Percentiles rank a stretch among this genome's conserved stretches.
These are phyloP conservation scores for Saururus chinensis DNA, from an alignment of 164 flowering plant species.

Conservation along the genomic window DNA sequence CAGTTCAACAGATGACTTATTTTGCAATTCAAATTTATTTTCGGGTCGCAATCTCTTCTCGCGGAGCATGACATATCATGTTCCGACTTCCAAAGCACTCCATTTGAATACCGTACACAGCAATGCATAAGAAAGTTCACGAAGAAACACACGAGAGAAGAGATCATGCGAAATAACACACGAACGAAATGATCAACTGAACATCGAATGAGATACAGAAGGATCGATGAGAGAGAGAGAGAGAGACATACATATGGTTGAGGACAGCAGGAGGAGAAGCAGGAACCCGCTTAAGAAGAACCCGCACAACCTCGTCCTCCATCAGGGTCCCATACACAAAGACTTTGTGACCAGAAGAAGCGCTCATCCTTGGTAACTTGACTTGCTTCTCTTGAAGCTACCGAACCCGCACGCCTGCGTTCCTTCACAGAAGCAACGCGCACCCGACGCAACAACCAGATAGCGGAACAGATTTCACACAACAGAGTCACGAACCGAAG, in stretches of 20 bases:
- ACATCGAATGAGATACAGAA: not conserved
- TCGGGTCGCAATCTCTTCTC: no score
- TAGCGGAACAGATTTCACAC: no score
- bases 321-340: constrained; percentile 89
- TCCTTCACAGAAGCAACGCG: no score
- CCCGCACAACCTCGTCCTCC: constrained; percentile 70
- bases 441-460: no score
- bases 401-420: no score
- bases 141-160: not conserved
- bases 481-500: no score
- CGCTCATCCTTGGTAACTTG: not conserved
- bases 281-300: constrained; percentile 68
- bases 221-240: constrained; percentile 15
- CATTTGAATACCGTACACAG: not conserved
- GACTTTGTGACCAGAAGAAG: constrained; percentile 28
- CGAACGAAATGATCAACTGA: not conserved
- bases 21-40: no score
- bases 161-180: not conserved
- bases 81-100: no score
- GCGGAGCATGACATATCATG: no score
- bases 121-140: not conserved
- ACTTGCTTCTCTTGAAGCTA: not conserved
- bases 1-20: no score
- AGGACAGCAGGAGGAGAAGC: constrained; percentile 54
- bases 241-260: constrained; percentile 30